These are phyloP conservation scores for Tricholoma bakamatsutake DNA, from an alignment of 768 basidiomycete species.

Conservation along the genomic window DNA sequence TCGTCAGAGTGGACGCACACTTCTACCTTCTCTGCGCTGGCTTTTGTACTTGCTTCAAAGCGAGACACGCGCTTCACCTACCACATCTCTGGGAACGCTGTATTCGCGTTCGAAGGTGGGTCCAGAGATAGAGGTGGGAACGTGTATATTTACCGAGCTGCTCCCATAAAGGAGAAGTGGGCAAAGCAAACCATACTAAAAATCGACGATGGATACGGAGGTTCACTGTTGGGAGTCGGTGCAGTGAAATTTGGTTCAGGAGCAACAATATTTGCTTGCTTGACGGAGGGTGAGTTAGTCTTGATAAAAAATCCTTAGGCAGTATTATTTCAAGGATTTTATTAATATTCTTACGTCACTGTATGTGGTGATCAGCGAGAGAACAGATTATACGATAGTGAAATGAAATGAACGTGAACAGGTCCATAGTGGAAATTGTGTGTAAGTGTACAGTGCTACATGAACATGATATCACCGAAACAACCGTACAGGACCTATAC, in stretches of 20 bases:
- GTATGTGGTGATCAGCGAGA: slow-evolving; percentile 6
- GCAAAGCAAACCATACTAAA: slow-evolving; percentile 82
- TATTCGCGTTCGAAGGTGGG: slow-evolving; percentile 84
- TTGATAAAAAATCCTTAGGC: slow-evolving; percentile 35
- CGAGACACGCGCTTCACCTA: slow-evolving; percentile 84
- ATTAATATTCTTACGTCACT: slow-evolving; percentile 10
- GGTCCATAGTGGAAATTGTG: slow-evolving; percentile 18
- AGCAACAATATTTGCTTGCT: slow-evolving; percentile 48
- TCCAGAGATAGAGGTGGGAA: slow-evolving; percentile 66
- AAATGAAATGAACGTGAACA: slow-evolving; percentile 12
- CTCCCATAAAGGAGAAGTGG: slow-evolving; percentile 44
- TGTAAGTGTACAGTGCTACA: slow-evolving; percentile 24
- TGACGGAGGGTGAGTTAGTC: slow-evolving; percentile 75
- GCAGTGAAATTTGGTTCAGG: slow-evolving; percentile 30
- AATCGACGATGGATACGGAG: slow-evolving; percentile 61
- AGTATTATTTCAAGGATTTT: slow-evolving; percentile 3
- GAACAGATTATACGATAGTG: slow-evolving; percentile 12
- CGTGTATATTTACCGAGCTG: slow-evolving; percentile 75
- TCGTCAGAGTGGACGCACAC: slow-evolving; percentile 60
- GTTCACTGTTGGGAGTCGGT: slow-evolving; percentile 76
- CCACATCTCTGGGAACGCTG: slow-evolving; percentile 51
- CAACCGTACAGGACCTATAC: slow-evolving; percentile 20
- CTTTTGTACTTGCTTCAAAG: slow-evolving; percentile 93
- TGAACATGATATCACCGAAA: slow-evolving; percentile 22
- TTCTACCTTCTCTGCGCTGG: slow-evolving; percentile 82